Conservation (phyloP, 306 rosid genomes). For the Spatholobus suberectus region DNA sequence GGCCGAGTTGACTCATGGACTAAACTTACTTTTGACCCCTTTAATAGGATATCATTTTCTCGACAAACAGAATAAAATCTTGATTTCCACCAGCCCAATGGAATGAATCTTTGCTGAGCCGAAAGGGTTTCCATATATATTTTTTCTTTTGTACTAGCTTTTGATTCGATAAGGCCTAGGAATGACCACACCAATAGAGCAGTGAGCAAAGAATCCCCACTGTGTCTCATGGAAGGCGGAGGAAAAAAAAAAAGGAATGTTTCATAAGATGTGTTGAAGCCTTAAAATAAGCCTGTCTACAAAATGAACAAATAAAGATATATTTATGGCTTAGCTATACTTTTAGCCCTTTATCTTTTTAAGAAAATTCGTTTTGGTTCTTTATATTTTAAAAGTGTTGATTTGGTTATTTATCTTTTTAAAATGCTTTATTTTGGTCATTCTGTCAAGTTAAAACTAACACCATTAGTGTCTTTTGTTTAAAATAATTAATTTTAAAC, state of each 20-base stretch:
- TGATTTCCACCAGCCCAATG: background rate
- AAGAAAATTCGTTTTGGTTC: too few species aligned
- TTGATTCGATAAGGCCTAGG: background rate
- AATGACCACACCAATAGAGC: background rate
- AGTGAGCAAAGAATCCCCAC: background rate
- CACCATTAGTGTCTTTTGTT: too few species aligned
- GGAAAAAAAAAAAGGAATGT: background rate
- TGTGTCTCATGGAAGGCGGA: background rate
- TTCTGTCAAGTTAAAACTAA: too few species aligned
- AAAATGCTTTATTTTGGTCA: too few species aligned
- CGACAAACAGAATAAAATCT: background rate
- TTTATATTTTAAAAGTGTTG: too few species aligned
- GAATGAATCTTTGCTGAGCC: background rate
- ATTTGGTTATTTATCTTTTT: too few species aligned
- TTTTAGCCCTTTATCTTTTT: too few species aligned
- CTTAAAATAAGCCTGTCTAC: background rate
- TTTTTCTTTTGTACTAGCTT: background rate
- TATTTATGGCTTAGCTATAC: too few species aligned
- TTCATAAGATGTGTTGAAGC: background rate
- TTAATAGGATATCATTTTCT: too few species aligned
- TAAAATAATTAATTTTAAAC: too few species aligned
- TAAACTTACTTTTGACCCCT: too few species aligned
- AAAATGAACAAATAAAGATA: background rate
- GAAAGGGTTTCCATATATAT: background rate
- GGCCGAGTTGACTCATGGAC: too few species aligned